Evolutionary conservation across 225 moss, liverwort and hornwort species (phyloP), one percentile per base, ranked within the genome.

Genomic region (Takakia lepidozioides): DNA sequence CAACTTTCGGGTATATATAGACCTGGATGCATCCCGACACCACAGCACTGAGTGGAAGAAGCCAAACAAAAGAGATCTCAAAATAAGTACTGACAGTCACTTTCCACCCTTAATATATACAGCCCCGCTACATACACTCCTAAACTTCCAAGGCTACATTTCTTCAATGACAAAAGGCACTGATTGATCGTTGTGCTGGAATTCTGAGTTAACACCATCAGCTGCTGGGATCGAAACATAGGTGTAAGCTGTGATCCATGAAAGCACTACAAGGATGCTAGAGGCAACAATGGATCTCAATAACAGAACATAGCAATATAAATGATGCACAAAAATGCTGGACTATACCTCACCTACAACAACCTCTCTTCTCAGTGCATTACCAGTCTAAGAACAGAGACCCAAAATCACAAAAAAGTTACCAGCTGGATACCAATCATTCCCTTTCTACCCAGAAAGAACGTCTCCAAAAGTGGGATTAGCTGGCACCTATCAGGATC

Each of bases 391-490:
- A 29, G 38, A 29, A 36, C 32, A 24, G 35, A 10, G 38, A 35
- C 24, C 29, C 37, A 24, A 61, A 23, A 43, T 11, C 16, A 22
- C 41, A 5, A 46, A 53, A 52, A 43, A 34, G 25, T 53, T 44
- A 52, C 30, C 20, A 61, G n/a, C n/a, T n/a, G n/a, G 35, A 19
- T 51, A 29, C 60, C 32, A 61, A 32, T 25, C 44, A 35, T 44
- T 52, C 27, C 36, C 29, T 22, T 27, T 44, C 23, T 52, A 13
- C 30, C 18, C 32, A 48, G 27, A 29, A 18, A 35, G 43, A 36
- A 37, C n/a, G 29, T 48, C 54, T 47, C 46, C 47, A 54, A 55
- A 54, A 46, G 32, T 47, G 17, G 35, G 46, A 54, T 53, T 47
- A 53, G 46, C 43, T 29, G n/a, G 29, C 19, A 46, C 15, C 23